These are phyloP conservation scores for Penicillium ucsense DNA, from an alignment of 495 filamentous ascomycete species.

Conservation along the genomic window DNA sequence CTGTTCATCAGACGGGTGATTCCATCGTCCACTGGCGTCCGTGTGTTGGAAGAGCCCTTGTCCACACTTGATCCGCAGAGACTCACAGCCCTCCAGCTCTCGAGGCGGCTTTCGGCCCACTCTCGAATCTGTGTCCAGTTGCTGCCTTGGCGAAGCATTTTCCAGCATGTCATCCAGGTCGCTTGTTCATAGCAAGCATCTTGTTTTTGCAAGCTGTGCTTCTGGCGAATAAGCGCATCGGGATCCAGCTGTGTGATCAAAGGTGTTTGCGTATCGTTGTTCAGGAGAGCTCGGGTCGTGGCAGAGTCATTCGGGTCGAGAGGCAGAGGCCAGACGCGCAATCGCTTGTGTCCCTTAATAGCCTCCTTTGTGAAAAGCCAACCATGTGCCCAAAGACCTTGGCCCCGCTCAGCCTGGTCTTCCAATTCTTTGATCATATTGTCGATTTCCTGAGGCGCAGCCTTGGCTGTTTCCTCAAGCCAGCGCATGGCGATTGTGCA, in stretches of 20 bases:
- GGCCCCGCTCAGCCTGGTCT: constrained; percentile 47
- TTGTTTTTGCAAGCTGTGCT: constrained; percentile 58
- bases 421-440: constrained; percentile 62
- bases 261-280: constrained; percentile 47
- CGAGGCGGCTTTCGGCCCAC: constrained; percentile 69
- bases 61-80: constrained; percentile 36
- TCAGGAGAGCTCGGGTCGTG: constrained; percentile 45
- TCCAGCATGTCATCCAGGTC: constrained; percentile 81
- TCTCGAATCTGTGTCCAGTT: constrained; percentile 62
- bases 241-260: constrained; percentile 90
- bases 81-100: constrained; percentile 71
- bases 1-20: constrained; percentile 40
- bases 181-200: constrained; percentile 80
- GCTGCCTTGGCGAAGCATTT: constrained; percentile 73
- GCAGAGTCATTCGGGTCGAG: constrained; percentile 50
- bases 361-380: constrained; percentile 87
- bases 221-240: constrained; percentile 75
- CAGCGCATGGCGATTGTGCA: constrained; percentile 70
- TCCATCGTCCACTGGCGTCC: constrained; percentile 31
- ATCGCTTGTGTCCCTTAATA: constrained; percentile 81
- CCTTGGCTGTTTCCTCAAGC: constrained; percentile 63
- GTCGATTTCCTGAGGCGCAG: constrained; percentile 58
- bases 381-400: constrained; percentile 65
- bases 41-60: constrained; percentile 14
- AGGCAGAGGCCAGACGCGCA: constrained; percentile 53